phyloP scores from a whole-genome alignment of 345 rosid species.

The Eutrema yunnanense region DNA sequence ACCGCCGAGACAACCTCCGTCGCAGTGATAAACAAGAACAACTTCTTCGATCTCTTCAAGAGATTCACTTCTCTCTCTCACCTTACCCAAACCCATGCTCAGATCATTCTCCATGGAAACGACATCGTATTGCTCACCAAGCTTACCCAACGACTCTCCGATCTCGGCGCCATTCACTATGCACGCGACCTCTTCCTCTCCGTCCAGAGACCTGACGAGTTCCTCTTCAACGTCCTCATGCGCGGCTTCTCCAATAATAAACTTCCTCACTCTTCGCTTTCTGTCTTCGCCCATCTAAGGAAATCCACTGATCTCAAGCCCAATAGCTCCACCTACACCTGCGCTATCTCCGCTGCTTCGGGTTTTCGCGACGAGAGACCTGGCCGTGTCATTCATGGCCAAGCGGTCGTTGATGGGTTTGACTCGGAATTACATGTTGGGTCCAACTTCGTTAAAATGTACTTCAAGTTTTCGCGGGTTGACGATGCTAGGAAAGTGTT shows the following conservation, averaged over 20 bases:
- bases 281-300: constrained; percentile 41
- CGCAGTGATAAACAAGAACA: constrained; percentile 21
- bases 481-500: constrained; percentile 49
- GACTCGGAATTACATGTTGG: constrained; percentile 55
- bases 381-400: constrained; percentile 48
- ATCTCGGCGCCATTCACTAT: constrained; percentile 44
- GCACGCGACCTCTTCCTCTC: constrained; percentile 53
- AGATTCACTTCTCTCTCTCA: constrained; percentile 42
- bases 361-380: constrained; percentile 28
- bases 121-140: constrained; percentile 58
- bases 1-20: constrained; percentile 7
- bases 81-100: constrained; percentile 60
- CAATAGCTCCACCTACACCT: constrained; percentile 53
- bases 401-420: constrained; percentile 48
- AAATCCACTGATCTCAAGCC: constrained; percentile 41
- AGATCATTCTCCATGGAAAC: constrained; percentile 47
- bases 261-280: constrained; percentile 42
- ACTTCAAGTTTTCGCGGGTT: constrained; percentile 39
- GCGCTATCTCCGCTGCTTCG: constrained; percentile 50
- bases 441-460: constrained; percentile 50
- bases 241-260: constrained; percentile 44
- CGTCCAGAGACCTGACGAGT: constrained; percentile 53
- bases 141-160: constrained; percentile 61
- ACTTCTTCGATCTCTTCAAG: constrained; percentile 40
- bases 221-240: constrained; percentile 69